phyloP scores from a whole-genome alignment of 306 rosid species.

The Vigna trinervia region DNA sequence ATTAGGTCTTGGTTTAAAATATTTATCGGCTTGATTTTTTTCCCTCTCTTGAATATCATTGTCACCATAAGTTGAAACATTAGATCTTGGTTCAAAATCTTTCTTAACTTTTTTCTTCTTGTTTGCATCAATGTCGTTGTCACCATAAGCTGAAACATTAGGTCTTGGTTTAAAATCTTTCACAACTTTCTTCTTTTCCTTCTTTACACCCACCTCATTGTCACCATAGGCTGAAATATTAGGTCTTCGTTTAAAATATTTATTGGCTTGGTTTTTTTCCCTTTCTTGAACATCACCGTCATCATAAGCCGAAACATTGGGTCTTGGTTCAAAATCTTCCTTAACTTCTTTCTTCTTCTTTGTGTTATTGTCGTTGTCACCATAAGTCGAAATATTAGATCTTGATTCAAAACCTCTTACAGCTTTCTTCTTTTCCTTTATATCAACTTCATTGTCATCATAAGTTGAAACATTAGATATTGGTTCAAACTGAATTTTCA shows the following conservation, averaged over 20 bases:
- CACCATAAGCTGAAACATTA: not conserved
- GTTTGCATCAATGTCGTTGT: not conserved
- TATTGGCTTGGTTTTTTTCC: not conserved
- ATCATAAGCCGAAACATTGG: not conserved
- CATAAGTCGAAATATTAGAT: constrained; percentile 23
- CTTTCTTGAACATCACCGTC: not conserved
- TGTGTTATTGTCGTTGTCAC: not conserved
- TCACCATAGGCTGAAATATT: not conserved
- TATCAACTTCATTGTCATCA: not conserved
- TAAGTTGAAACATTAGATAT: constrained; percentile 6
- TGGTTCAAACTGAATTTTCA: not conserved
- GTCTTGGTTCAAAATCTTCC: constrained; percentile 21
- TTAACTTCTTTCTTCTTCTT: not conserved
- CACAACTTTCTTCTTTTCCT: not conserved
- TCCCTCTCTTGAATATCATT: not conserved
- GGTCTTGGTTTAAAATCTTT: constrained; percentile 35
- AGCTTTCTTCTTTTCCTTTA: not conserved
- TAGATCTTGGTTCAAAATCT: constrained; percentile 33
- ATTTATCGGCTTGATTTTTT: not conserved
- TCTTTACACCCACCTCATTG: not conserved
- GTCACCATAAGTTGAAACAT: not conserved
- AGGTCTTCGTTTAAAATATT: constrained; percentile 34
- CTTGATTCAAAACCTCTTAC: constrained; percentile 31
- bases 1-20: constrained; percentile 29
- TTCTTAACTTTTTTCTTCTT: not conserved